Percentiles rank a stretch among this genome's conserved stretches.
Evolutionary conservation across 257 asterid species (phyloP).

Genomic region (Echium plantagineum): DNA sequence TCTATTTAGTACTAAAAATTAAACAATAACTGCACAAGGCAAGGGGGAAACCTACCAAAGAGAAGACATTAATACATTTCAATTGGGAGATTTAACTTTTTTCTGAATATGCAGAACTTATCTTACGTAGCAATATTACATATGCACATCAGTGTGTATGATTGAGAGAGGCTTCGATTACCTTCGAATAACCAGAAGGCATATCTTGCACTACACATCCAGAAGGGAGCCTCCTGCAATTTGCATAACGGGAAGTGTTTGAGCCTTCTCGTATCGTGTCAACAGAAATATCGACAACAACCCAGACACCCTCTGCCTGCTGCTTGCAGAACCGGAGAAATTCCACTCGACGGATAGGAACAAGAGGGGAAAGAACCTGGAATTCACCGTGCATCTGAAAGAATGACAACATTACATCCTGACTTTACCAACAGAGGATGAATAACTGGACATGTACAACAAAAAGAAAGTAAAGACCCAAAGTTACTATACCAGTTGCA

Average conservation of each 20-base stretch:
- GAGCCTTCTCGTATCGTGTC: slow-evolving; percentile 34
- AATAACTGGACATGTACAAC: not conserved
- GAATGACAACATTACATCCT: not conserved
- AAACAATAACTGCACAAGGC: no score
- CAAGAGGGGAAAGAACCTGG: slow-evolving; percentile 68
- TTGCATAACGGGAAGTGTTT: slow-evolving; percentile 16
- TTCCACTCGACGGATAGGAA: slow-evolving; percentile 46
- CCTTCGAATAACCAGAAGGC: slow-evolving; percentile 73
- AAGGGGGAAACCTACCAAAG: no score
- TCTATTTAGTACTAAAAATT: no score
- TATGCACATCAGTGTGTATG: no score
- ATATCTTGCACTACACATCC: slow-evolving; percentile 68
- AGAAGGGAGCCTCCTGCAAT: slow-evolving; percentile 79
- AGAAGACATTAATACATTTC: no score
- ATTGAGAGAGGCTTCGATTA: slow-evolving; percentile 7
- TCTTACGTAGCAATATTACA: no score
- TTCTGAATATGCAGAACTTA: no score
- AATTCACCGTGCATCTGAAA: slow-evolving; percentile 71
- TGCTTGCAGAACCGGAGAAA: slow-evolving; percentile 84
- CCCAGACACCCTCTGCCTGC: slow-evolving; percentile 65
- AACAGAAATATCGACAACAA: slow-evolving; percentile 72
- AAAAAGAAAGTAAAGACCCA: slow-evolving; percentile 8
- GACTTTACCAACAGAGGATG: not conserved
- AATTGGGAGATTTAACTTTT: no score
- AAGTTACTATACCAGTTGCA: slow-evolving; percentile 46